phyloP scores from a whole-genome alignment of 805 yeast species.

The Candida orba region DNA sequence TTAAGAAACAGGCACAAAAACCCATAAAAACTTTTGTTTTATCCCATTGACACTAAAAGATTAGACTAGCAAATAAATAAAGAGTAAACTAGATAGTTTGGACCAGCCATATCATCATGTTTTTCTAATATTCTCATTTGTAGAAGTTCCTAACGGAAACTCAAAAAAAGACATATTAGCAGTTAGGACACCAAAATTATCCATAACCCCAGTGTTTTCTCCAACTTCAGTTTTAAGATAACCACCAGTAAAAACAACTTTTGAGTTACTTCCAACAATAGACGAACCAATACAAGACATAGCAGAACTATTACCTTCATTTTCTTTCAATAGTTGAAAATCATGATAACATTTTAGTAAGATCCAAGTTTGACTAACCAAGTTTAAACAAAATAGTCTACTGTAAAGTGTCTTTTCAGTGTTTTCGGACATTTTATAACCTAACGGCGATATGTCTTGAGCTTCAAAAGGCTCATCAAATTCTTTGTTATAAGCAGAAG shows the following conservation, averaged over 20 bases:
- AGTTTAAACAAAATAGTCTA: slow-evolving; percentile 10
- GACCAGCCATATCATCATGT: neutral
- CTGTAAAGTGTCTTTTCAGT: slow-evolving; percentile 4
- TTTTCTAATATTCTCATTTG: slow-evolving; percentile 1
- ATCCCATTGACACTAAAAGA: too few species aligned
- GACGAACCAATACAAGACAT: slow-evolving; percentile 9
- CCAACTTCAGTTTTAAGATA: slow-evolving; percentile 6
- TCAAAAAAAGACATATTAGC: slow-evolving; percentile 5
- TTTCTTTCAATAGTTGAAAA: neutral
- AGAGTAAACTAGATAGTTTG: too few species aligned
- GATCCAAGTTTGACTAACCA: slow-evolving; percentile 14
- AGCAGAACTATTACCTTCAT: neutral
- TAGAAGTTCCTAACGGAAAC: slow-evolving; percentile 8
- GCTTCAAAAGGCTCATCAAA: neutral
- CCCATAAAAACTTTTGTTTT: too few species aligned
- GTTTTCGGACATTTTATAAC: neutral
- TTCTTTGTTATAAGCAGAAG: neutral
- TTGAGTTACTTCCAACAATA: slow-evolving; percentile 9
- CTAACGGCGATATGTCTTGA: slow-evolving; percentile 14
- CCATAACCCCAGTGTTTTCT: neutral
- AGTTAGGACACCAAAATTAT: neutral
- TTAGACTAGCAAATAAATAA: too few species aligned
- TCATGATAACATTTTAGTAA: slow-evolving; percentile 10
- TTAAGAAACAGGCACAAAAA: too few species aligned
- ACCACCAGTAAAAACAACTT: slow-evolving; percentile 14